phyloP scores from a whole-genome alignment of 495 filamentous ascomycete species.

The Filosporella fistucella region DNA sequence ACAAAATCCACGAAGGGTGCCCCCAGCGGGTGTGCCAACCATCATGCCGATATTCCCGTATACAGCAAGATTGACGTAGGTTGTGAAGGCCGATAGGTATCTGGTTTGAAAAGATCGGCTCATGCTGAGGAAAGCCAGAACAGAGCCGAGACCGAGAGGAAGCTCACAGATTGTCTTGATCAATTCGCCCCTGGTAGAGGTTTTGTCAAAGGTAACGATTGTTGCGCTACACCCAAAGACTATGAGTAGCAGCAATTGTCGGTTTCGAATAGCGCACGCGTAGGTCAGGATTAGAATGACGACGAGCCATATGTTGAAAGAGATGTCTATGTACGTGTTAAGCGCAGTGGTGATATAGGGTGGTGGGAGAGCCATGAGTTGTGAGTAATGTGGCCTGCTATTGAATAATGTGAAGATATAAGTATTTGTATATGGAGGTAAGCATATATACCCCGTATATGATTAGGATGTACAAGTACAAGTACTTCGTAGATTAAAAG shows the following conservation, averaged over 20 bases:
- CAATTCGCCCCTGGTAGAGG: constrained; percentile 6
- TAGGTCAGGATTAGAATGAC: constrained; percentile 10
- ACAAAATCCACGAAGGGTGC: constrained; percentile 6
- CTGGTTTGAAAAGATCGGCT: constrained; percentile 9
- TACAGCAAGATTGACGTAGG: constrained; percentile 9
- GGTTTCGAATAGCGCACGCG: constrained; percentile 6
- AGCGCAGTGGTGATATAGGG: no score
- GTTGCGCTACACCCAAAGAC: constrained; percentile 5
- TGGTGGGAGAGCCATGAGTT: no score
- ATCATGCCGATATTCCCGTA: constrained; percentile 11
- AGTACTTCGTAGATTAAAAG: no score
- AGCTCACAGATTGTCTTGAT: constrained; percentile 10
- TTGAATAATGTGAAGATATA: no score
- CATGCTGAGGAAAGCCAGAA: constrained; percentile 7
- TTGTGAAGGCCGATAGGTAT: constrained; percentile 4
- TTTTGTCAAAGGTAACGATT: constrained; percentile 13
- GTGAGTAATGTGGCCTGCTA: no score
- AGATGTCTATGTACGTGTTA: constrained; percentile 7
- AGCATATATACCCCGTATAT: no score
- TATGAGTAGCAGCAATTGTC: constrained; percentile 2
- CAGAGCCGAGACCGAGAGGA: constrained; percentile 14
- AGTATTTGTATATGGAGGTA: no score
- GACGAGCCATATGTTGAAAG: constrained; percentile 9
- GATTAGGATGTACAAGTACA: no score
- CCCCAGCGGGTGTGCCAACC: background rate